Conservation (phyloP, 2,329 filamentous ascomycete genomes). For the Trichoderma endophyticum region DNA sequence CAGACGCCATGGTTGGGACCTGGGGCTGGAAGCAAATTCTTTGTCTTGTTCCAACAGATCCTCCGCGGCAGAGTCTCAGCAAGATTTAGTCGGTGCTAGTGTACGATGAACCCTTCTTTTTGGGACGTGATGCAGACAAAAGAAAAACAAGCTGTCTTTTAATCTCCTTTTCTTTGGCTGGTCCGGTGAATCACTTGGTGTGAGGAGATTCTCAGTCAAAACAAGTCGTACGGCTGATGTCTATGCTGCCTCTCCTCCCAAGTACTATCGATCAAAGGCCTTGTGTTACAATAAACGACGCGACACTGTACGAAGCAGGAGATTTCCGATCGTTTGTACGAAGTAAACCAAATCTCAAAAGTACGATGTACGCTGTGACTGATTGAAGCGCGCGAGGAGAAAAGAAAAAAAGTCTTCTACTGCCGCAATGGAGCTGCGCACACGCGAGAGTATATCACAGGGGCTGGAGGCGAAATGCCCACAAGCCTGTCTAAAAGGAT, state of each 20-base stretch:
- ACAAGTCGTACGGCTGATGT: conserved; percentile 15
- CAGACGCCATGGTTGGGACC: conserved; percentile 69
- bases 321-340: conserved; percentile 21
- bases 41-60: not conserved
- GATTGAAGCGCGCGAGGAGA: conserved; percentile 18
- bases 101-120: not conserved
- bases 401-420: conserved; percentile 23
- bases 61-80: not conserved
- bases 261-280: conserved; percentile 17
- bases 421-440: conserved; percentile 20
- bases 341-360: conserved; percentile 17
- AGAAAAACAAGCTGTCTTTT: conserved; percentile 2
- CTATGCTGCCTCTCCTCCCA: conserved; percentile 12
- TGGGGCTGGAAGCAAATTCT: conserved; percentile 14
- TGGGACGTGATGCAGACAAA: not conserved
- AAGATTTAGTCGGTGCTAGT: conserved; percentile 7
- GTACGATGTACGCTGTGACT: conserved; percentile 22
- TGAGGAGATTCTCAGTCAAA: conserved; percentile 17
- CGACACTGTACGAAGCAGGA: conserved; percentile 18
- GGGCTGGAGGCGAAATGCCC: conserved; percentile 15
- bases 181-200: conserved; percentile 18
- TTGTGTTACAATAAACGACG: conserved; percentile 19
- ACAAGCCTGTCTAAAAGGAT: conserved; percentile 5
- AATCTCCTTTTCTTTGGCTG: not conserved
- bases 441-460: conserved; percentile 21